These are phyloP conservation scores for Fraxinus americana DNA, from an alignment of 257 asterid genomes.

Conservation along the genomic window DNA sequence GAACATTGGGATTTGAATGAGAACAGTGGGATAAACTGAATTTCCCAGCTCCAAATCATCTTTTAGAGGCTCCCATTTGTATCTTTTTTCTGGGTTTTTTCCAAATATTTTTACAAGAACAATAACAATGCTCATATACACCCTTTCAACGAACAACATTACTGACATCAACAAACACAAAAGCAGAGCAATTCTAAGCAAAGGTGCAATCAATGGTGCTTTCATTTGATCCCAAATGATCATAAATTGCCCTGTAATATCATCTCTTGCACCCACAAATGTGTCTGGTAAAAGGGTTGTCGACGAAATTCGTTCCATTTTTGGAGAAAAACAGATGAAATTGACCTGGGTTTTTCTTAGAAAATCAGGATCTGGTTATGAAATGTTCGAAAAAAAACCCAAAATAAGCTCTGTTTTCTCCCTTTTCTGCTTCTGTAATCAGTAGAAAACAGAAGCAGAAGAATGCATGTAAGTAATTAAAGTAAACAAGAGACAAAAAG, in stretches of 20 bases:
- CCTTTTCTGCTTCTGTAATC: background rate
- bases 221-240: slow-evolving; percentile 35
- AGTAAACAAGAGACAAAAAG: background rate
- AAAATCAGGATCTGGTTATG: background rate
- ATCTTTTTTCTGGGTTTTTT: slow-evolving; percentile 47
- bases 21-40: slow-evolving; percentile 55
- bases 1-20: slow-evolving; percentile 68
- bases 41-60: slow-evolving; percentile 53
- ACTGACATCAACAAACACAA: slow-evolving; percentile 51
- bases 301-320: background rate
- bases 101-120: slow-evolving; percentile 51
- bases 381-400: background rate
- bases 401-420: background rate
- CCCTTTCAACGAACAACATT: slow-evolving; percentile 64
- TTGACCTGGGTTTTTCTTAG: background rate
- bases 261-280: slow-evolving; percentile 22
- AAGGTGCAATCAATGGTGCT: slow-evolving; percentile 42
- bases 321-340: background rate
- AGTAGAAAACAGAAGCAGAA: slow-evolving; percentile 6
- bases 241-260: slow-evolving; percentile 32
- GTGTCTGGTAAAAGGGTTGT: background rate
- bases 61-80: slow-evolving; percentile 44
- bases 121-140: slow-evolving; percentile 55
- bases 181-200: slow-evolving; percentile 40
- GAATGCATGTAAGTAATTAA: background rate